These are phyloP conservation scores for Fusarium albidum DNA, from an alignment of 2,329 filamentous ascomycete genomes.

Conservation along the genomic window DNA sequence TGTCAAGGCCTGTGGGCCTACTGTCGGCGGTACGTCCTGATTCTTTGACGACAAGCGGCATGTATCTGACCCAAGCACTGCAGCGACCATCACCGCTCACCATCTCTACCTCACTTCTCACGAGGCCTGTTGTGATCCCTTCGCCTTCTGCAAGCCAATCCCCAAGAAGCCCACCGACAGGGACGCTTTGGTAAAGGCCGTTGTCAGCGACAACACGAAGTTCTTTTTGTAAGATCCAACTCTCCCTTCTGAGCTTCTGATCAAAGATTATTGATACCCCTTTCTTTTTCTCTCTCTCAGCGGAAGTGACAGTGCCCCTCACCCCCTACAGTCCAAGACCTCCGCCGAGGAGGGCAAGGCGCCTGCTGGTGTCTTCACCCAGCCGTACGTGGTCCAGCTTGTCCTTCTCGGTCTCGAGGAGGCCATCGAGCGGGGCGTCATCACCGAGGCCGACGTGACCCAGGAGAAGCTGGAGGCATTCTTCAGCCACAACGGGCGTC, in stretches of 20 bases:
- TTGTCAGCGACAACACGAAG: conserved; percentile 65
- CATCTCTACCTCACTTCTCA: conserved; percentile 84
- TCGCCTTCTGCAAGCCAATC: conserved; percentile 78
- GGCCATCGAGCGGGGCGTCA: conserved; percentile 62
- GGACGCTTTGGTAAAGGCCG: conserved; percentile 73
- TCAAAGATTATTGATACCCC: conserved; percentile 1
- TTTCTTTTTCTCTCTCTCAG: conserved; percentile 29
- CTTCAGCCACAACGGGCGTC: conserved; percentile 59
- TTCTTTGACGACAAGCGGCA: not conserved
- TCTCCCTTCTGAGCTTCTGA: not conserved
- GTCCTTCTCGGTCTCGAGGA: conserved; percentile 70
- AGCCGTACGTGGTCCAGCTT: conserved; percentile 72
- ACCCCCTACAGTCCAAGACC: conserved; percentile 67
- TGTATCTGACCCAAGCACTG: conserved; percentile 3
- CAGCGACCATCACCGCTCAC: conserved; percentile 83
- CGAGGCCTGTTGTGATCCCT: conserved; percentile 66
- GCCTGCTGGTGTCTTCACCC: conserved; percentile 81
- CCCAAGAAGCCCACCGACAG: conserved; percentile 78
- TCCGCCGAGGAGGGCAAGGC: conserved; percentile 57
- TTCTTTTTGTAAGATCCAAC: conserved; percentile 74
- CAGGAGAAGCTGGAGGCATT: conserved; percentile 63
- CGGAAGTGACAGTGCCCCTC: conserved; percentile 71
- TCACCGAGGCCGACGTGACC: conserved; percentile 61
- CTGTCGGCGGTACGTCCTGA: conserved; percentile 65
- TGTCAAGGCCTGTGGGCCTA: conserved; percentile 78